Percentiles rank a stretch among this genome's conserved stretches.
These are phyloP conservation scores for Phialophora macrospora DNA, from an alignment of 2,329 filamentous ascomycete genomes.

Conservation along the genomic window DNA sequence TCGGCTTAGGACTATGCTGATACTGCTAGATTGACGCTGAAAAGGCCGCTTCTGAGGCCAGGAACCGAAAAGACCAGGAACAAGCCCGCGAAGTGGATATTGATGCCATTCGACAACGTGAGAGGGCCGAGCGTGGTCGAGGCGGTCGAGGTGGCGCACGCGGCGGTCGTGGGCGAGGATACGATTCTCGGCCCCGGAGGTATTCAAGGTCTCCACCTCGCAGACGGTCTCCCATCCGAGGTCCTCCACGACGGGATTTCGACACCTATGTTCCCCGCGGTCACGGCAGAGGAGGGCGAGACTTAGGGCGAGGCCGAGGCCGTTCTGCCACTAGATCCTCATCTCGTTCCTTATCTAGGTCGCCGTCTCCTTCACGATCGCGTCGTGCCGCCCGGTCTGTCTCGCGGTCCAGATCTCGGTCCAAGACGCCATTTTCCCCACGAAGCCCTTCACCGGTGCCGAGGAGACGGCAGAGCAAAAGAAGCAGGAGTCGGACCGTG, in stretches of 20 bases:
- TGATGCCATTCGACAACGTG: slow-evolving; percentile 66
- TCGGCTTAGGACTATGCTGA: slow-evolving; percentile 7
- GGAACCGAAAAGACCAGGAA: slow-evolving; percentile 49
- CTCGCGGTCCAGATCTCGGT: slow-evolving; percentile 10
- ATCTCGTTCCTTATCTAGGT: slow-evolving; percentile 36
- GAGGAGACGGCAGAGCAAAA: slow-evolving; percentile 21
- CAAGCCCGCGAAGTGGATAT: slow-evolving; percentile 70
- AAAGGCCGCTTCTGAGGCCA: slow-evolving; percentile 54
- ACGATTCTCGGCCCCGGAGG: slow-evolving; percentile 55
- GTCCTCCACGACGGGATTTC: slow-evolving; percentile 54
- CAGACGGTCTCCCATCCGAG: slow-evolving; percentile 53
- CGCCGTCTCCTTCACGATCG: slow-evolving; percentile 46
- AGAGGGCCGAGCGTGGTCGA: slow-evolving; percentile 45
- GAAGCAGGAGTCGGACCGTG: slow-evolving; percentile 27
- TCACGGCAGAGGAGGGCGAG: slow-evolving; percentile 41
- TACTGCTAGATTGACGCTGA: slow-evolving; percentile 52
- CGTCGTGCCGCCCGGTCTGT: slow-evolving; percentile 21
- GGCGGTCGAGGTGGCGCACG: slow-evolving; percentile 46
- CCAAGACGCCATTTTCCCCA: slow-evolving; percentile 37
- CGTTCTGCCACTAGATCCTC: slow-evolving; percentile 7
- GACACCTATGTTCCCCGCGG: slow-evolving; percentile 63
- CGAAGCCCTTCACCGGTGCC: slow-evolving; percentile 41
- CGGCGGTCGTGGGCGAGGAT: slow-evolving; percentile 48
- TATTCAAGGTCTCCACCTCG: slow-evolving; percentile 59
- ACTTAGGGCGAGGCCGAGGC: slow-evolving; percentile 43